Conservation (phyloP, 495 filamentous ascomycete genomes). For the Hypoxylon crocopeplum region DNA sequence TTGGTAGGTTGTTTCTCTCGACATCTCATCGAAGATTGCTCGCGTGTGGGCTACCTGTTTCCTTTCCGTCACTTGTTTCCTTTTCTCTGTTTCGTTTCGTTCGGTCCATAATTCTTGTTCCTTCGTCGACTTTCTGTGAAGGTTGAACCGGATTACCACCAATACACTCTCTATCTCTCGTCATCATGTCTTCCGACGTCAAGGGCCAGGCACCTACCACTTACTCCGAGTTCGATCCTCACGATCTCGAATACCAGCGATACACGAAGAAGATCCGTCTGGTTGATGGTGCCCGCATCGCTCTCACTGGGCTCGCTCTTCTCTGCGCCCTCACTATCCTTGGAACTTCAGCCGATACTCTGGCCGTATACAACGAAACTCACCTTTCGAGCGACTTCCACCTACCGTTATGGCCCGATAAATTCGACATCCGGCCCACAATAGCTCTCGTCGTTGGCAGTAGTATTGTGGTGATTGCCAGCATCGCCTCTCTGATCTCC, state of each 20-base stretch:
- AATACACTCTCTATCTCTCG: constrained; percentile 8
- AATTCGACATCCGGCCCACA: constrained; percentile 59
- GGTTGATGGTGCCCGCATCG: constrained; percentile 51
- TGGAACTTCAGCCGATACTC: constrained; percentile 55
- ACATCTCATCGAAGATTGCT: constrained; percentile 23
- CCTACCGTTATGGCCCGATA: constrained; percentile 58
- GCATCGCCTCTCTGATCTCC: constrained; percentile 50
- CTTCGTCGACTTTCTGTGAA: constrained; percentile 27
- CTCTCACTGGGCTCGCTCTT: constrained; percentile 55
- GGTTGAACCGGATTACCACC: constrained; percentile 10
- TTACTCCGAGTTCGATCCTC: constrained; percentile 49
- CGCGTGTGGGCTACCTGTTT: constrained; percentile 9
- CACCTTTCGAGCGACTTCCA: constrained; percentile 48
- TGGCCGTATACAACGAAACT: constrained; percentile 58
- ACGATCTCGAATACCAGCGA: constrained; percentile 45
- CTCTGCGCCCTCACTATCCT: constrained; percentile 57
- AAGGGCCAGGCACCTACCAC: constrained; percentile 33
- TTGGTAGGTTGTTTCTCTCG: constrained; percentile 20
- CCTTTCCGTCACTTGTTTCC: constrained; percentile 23
- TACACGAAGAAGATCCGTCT: constrained; percentile 45
- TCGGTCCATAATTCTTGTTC: constrained; percentile 14
- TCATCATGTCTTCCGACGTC: constrained; percentile 38
- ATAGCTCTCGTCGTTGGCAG: constrained; percentile 56
- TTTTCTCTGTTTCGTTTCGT: constrained; percentile 23
- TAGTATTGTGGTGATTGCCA: constrained; percentile 50